Conservation (phyloP, 202 grass and related monocot genomes). For the Zizania palustris region DNA sequence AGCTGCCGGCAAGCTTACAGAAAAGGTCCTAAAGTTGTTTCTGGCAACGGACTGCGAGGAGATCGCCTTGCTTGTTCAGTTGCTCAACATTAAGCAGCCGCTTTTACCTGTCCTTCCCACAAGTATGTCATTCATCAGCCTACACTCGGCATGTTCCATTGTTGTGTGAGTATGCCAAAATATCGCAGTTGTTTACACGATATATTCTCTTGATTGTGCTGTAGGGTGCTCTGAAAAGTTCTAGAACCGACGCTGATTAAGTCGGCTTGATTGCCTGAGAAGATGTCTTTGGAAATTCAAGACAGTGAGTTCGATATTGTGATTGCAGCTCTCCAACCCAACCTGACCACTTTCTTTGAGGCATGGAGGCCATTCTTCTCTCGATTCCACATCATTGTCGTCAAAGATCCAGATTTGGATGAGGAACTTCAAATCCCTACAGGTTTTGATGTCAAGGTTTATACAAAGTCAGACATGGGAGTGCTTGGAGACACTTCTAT, state of each 20-base stretch:
- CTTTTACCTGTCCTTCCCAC: conserved; percentile 75
- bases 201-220: conserved; percentile 36
- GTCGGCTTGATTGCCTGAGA: conserved; percentile 34
- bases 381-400: conserved; percentile 76
- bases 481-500: conserved; percentile 62
- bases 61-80: conserved; percentile 58
- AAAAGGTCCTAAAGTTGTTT: conserved; percentile 84
- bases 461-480: conserved; percentile 79
- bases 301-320: conserved; percentile 92
- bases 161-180: conserved; percentile 3
- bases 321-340: conserved; percentile 78
- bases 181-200: conserved; percentile 38
- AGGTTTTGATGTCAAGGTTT: conserved; percentile 76
- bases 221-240: conserved; percentile 92
- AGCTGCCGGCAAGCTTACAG: conserved; percentile 82
- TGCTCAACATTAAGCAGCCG: conserved; percentile 72
- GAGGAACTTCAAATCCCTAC: conserved; percentile 71
- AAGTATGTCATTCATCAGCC: conserved; percentile 44
- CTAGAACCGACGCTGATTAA: conserved; percentile 43
- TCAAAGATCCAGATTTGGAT: conserved; percentile 78
- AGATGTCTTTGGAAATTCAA: conserved; percentile 74
- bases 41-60: conserved; percentile 73
- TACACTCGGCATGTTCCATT: neutral
- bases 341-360: conserved; percentile 78
- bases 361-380: conserved; percentile 92